Percentiles rank a stretch among this genome's conserved stretches.
Evolutionary conservation across 352 stramenopile species (phyloP).

Genomic region (Phytophthora crassamura): DNA sequence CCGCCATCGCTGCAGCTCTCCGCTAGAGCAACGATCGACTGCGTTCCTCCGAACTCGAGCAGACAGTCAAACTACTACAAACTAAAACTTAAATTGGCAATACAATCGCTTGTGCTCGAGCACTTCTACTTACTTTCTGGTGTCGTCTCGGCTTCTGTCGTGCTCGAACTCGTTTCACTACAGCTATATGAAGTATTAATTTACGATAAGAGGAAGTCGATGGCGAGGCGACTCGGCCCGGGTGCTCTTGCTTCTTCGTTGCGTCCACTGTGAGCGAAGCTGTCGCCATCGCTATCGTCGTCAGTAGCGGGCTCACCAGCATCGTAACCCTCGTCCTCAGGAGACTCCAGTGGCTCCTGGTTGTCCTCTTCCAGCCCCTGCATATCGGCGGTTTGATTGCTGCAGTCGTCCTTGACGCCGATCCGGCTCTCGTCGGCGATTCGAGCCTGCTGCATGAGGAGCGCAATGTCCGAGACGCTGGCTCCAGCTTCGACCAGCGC

Average conservation of each 20-base stretch:
- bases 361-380: slow-evolving; percentile 24
- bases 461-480: slow-evolving; percentile 49
- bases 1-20: slow-evolving; percentile 28
- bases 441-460: slow-evolving; percentile 56
- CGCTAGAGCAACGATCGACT: slow-evolving; percentile 19
- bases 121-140: not conserved
- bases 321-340: slow-evolving; percentile 7
- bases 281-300: slow-evolving; percentile 9
- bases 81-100: slow-evolving; percentile 25
- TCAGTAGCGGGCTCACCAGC: slow-evolving; percentile 7
- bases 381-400: not conserved
- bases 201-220: slow-evolving; percentile 44
- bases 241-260: slow-evolving; percentile 7
- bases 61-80: slow-evolving; percentile 3
- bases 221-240: slow-evolving; percentile 25
- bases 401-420: slow-evolving; percentile 28
- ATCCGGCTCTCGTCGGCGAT: slow-evolving; percentile 56
- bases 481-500: slow-evolving; percentile 49
- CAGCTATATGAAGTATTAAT: slow-evolving; percentile 15
- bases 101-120: not conserved
- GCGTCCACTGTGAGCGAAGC: not conserved
- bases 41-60: not conserved
- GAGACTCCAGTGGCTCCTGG: slow-evolving; percentile 1
- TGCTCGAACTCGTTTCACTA: not conserved
- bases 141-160: not conserved